A percentile compares a stretch with the other conserved stretches of the same genome.
Conservation (phyloP, 1,284 basidiomycete species). For the Apiotrichum veenhuisii region DNA sequence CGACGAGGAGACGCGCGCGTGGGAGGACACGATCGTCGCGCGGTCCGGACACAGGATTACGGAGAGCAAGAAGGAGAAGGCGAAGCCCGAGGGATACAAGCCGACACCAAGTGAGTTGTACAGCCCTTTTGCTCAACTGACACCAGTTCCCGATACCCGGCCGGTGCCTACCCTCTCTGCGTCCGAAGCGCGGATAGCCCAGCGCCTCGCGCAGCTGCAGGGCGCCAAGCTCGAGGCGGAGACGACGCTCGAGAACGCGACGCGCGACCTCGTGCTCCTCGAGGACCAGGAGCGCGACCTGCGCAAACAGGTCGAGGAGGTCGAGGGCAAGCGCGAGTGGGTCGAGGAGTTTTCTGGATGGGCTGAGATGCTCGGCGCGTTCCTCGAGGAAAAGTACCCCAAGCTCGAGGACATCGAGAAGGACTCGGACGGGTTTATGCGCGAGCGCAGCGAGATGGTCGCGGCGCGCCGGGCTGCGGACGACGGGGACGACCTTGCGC, state of each 20-base stretch:
- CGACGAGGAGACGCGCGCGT: conserved; percentile 78
- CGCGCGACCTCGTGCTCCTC: conserved; percentile 65
- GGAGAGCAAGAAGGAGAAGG: conserved; percentile 7
- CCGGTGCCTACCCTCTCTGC: conserved; percentile 62
- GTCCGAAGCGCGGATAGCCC: conserved; percentile 65
- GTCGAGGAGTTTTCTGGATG: conserved; percentile 78
- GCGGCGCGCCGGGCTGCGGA: conserved; percentile 63
- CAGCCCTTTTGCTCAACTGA: conserved; percentile 30
- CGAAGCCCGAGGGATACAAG: conserved; percentile 61
- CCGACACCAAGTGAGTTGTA: conserved; percentile 65
- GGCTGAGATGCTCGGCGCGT: conserved; percentile 80
- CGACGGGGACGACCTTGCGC: conserved; percentile 73
- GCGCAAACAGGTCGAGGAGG: conserved; percentile 69
- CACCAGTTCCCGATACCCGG: conserved; percentile 54
- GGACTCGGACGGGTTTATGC: conserved; percentile 68
- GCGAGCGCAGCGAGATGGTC: conserved; percentile 70
- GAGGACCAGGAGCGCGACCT: conserved; percentile 74
- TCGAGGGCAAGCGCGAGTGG: conserved; percentile 82
- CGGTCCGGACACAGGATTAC: conserved; percentile 7
- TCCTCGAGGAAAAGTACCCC: conserved; percentile 91
- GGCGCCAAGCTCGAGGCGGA: conserved; percentile 36
- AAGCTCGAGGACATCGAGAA: conserved; percentile 78
- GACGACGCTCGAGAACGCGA: conserved; percentile 40
- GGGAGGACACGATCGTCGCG: conserved; percentile 60
- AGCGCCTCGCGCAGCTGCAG: conserved; percentile 59